Percentiles rank a stretch among this genome's conserved stretches.
These are phyloP conservation scores for Aspergillus versicolor DNA, from an alignment of 2,329 filamentous ascomycete species.

Conservation along the genomic window DNA sequence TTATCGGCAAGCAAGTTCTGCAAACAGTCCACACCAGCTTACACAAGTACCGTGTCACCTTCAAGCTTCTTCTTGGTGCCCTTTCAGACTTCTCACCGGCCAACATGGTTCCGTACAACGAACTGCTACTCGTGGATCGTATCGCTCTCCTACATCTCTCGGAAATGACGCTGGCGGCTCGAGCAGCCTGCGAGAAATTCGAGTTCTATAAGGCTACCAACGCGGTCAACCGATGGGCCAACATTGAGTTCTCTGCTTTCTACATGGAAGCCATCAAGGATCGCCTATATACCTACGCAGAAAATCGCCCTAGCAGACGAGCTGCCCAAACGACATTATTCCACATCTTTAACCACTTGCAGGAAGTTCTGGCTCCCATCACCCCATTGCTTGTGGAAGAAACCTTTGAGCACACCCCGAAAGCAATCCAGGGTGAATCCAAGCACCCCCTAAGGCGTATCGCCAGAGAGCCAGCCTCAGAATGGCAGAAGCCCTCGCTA, in stretches of 20 bases:
- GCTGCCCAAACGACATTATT: slow-evolving; percentile 58
- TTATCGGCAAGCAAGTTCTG: slow-evolving; percentile 75
- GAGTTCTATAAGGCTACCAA: slow-evolving; percentile 80
- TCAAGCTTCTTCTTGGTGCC: slow-evolving; percentile 86
- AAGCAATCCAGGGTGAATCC: slow-evolving; percentile 57
- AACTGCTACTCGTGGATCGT: slow-evolving; percentile 64
- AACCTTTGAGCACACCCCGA: slow-evolving; percentile 75
- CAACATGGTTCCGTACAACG: slow-evolving; percentile 39
- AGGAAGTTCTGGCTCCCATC: slow-evolving; percentile 77
- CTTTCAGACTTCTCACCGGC: slow-evolving; percentile 57
- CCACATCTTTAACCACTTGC: slow-evolving; percentile 67
- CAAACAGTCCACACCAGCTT: slow-evolving; percentile 73
- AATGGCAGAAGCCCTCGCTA: slow-evolving; percentile 50
- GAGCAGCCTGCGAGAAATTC: slow-evolving; percentile 64
- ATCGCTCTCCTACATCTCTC: slow-evolving; percentile 75
- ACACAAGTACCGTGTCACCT: slow-evolving; percentile 82
- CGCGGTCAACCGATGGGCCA: slow-evolving; percentile 76
- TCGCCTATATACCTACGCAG: slow-evolving; percentile 78
- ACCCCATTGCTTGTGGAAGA: slow-evolving; percentile 84
- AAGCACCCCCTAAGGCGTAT: slow-evolving; percentile 47
- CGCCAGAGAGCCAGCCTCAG: slow-evolving; percentile 26
- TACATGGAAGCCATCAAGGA: slow-evolving; percentile 95
- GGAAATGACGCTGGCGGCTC: slow-evolving; percentile 64
- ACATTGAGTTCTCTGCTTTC: slow-evolving; percentile 81
- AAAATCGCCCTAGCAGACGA: slow-evolving; percentile 59